Conservation (phyloP, 176 grass and related monocot species). For the sorghum (Sorghum bicolor) region Sorghum_bicolor_NCBIv3 NC_012870.2:5969501-5970000, state of each 20-base stretch:
- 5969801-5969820: not conserved
- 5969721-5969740: not conserved
- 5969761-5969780: not conserved
- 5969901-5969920: not conserved
- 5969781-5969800: not conserved
- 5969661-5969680: not conserved
- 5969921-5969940: not conserved
- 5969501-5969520: conserved; percentile 99
- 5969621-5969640: not conserved
- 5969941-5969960: not conserved
- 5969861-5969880: not conserved
- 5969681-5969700: not conserved
- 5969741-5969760: conserved; percentile 4
- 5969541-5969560: not conserved
- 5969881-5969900: not conserved
- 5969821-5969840: not conserved
- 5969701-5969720: not conserved
- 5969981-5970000: not conserved
- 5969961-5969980: not conserved
- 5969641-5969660: not conserved
- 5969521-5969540: conserved; percentile 75
- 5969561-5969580: conserved; percentile 1
- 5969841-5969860: not conserved
- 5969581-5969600: not conserved
- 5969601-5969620: not conserved